These are phyloP conservation scores for Chrysoporthe cubensis DNA, from an alignment of 2,329 filamentous ascomycete genomes.

Conservation along the genomic window DNA sequence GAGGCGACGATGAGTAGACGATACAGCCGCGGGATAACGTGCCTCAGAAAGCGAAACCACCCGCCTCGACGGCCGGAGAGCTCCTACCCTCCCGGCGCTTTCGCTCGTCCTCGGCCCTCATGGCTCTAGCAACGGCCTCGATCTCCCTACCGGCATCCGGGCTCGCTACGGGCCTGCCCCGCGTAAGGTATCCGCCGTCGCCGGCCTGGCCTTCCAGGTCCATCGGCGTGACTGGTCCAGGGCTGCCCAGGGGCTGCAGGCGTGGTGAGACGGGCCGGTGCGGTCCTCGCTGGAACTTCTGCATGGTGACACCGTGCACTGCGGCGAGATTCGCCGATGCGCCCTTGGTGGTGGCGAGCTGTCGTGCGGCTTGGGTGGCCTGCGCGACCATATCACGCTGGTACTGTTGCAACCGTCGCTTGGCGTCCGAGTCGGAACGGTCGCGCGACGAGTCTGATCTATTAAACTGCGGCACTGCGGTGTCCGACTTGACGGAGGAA, in stretches of 20 bases:
- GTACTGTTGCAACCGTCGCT: conserved; percentile 59
- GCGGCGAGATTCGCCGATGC: conserved; percentile 36
- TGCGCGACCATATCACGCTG: conserved; percentile 65
- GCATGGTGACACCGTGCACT: conserved; percentile 42
- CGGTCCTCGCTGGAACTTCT: conserved; percentile 37
- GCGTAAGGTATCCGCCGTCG: conserved; percentile 43
- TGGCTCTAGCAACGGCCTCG: conserved; percentile 37
- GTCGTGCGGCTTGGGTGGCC: conserved; percentile 50
- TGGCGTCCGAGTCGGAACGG: conserved; percentile 51
- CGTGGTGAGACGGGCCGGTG: conserved; percentile 50
- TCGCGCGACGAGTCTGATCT: conserved; percentile 35
- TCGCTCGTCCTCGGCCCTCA: conserved; percentile 39
- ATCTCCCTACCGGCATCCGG: conserved; percentile 32
- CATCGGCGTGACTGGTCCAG: conserved; percentile 66
- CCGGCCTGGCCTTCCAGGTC: conserved; percentile 51
- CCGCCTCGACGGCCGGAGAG: conserved; percentile 40
- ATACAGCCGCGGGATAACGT: background rate
- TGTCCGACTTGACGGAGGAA: conserved; percentile 42
- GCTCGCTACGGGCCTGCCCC: conserved; percentile 28
- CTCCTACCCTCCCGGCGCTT: conserved; percentile 38
- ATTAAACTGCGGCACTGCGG: conserved; percentile 37
- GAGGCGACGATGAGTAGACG: background rate
- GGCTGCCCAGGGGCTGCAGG: conserved; percentile 58
- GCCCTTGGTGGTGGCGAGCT: conserved; percentile 35
- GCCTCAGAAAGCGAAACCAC: conserved; percentile 36